Conservation (phyloP, 805 yeast species). For the Sugiyamaella americana region DNA sequence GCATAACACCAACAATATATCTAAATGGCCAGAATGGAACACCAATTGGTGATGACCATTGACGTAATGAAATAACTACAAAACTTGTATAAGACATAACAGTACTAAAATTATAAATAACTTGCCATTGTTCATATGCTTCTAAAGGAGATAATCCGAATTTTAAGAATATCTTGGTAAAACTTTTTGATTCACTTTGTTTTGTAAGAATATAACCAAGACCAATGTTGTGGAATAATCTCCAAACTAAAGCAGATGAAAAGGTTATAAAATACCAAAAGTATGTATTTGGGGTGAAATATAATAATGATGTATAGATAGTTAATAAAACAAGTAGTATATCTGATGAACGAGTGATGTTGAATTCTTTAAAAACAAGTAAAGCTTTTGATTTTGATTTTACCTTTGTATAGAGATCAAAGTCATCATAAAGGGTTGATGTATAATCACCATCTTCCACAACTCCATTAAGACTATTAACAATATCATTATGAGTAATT, state of each 20-base stretch:
- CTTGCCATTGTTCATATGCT: slow-evolving; percentile 70
- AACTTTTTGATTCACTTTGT: slow-evolving; percentile 56
- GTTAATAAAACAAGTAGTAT: slow-evolving; percentile 39
- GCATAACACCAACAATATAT: slow-evolving; percentile 51
- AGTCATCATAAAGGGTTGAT: slow-evolving; percentile 4
- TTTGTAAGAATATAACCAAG: slow-evolving; percentile 47
- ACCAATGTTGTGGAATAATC: slow-evolving; percentile 45
- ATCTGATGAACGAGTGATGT: slow-evolving; percentile 59
- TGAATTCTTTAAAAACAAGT: slow-evolving; percentile 58
- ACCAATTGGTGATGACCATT: slow-evolving; percentile 24
- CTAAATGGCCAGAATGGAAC: slow-evolving; percentile 42
- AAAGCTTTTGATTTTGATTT: slow-evolving; percentile 28
- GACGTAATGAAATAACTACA: slow-evolving; percentile 30
- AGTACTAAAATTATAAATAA: slow-evolving; percentile 47
- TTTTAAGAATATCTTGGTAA: slow-evolving; percentile 59
- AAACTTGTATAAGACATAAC: slow-evolving; percentile 55
- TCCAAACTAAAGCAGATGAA: slow-evolving; percentile 40
- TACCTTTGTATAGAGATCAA: slow-evolving; percentile 3
- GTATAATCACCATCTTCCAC: background rate
- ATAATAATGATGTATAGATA: slow-evolving; percentile 38
- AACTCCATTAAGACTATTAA: too few relatives aligned
- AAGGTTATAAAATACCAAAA: slow-evolving; percentile 34
- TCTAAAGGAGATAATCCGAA: slow-evolving; percentile 58
- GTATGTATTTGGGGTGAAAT: slow-evolving; percentile 27
- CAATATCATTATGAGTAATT: background rate